These are phyloP conservation scores for Colletotrichum sidae DNA, from an alignment of 2,329 filamentous ascomycete species.

Conservation along the genomic window DNA sequence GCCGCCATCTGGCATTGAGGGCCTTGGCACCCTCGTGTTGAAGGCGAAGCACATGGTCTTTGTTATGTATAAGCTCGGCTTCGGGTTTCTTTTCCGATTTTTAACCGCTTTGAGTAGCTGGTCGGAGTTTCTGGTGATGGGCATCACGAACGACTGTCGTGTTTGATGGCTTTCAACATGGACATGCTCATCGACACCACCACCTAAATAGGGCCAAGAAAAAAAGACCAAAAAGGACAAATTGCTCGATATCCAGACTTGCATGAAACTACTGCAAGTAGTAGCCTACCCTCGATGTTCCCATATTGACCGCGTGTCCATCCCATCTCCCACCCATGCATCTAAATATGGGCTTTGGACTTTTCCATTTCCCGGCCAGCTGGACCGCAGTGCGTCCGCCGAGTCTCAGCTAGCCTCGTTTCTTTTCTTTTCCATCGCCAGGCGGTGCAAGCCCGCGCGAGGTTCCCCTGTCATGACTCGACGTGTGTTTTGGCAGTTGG, in stretches of 20 bases:
- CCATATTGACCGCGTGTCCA: not conserved
- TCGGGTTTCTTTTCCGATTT: too few relatives aligned
- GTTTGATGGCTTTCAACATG: not conserved
- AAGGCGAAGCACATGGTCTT: not conserved
- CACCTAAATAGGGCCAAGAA: not conserved
- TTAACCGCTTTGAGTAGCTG: too few relatives aligned
- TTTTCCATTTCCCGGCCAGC: constrained; percentile 20
- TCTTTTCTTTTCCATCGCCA: constrained; percentile 17
- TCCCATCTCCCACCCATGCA: constrained; percentile 20
- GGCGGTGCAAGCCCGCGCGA: constrained; percentile 10
- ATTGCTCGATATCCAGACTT: not conserved
- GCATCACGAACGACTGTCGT: too few relatives aligned
- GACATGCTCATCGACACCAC: constrained; percentile 4
- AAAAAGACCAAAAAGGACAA: not conserved
- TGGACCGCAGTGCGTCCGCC: constrained; percentile 12
- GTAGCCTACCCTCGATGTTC: too few relatives aligned
- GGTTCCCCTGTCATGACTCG: constrained; percentile 23
- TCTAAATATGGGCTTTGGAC: constrained; percentile 10
- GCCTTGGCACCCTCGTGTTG: constrained; percentile 21
- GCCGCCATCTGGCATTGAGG: constrained; percentile 19
- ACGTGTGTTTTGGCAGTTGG: constrained; percentile 8
- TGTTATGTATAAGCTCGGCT: too few relatives aligned
- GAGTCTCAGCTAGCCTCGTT: constrained; percentile 17
- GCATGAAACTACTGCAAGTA: not conserved
- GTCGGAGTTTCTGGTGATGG: too few relatives aligned